Percentiles rank a stretch among this genome's conserved stretches.
phyloP scores from a whole-genome alignment of 345 rosid genomes.

The Atalantia buxifolia region DNA sequence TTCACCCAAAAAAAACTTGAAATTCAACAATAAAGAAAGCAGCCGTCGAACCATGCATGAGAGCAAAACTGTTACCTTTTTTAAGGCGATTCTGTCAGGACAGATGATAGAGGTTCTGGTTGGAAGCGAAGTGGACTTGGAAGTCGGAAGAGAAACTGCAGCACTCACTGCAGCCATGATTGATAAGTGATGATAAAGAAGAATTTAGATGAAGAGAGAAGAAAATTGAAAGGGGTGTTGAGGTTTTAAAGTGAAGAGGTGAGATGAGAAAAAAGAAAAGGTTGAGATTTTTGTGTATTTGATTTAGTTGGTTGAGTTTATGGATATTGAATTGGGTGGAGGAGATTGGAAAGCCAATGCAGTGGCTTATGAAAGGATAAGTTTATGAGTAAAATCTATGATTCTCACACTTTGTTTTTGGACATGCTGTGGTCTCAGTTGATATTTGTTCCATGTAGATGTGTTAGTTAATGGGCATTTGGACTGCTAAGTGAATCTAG shows the following conservation, averaged over 20 bases:
- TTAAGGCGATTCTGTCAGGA: slow-evolving; percentile 64
- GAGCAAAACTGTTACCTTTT: slow-evolving; percentile 40
- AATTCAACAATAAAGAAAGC: background rate
- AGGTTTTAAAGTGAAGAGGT: background rate
- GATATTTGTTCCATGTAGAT: background rate
- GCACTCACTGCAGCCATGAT: slow-evolving; percentile 83
- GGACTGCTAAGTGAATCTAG: background rate
- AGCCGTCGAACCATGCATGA: background rate
- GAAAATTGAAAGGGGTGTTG: slow-evolving; percentile 2
- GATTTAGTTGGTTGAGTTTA: background rate
- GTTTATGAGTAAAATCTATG: slow-evolving; percentile 33
- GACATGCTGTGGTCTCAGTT: background rate
- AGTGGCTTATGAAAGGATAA: slow-evolving; percentile 55
- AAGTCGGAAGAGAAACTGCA: slow-evolving; percentile 80
- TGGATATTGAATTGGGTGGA: slow-evolving; percentile 55
- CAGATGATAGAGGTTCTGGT: slow-evolving; percentile 53
- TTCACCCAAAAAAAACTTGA: background rate
- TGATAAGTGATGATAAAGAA: slow-evolving; percentile 6
- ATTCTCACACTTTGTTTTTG: slow-evolving; percentile 18
- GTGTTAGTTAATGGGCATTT: background rate
- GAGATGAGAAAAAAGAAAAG: background rate
- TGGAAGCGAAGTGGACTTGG: slow-evolving; percentile 64
- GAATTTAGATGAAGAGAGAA: slow-evolving; percentile 1
- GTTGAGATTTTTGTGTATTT: slow-evolving; percentile 4
- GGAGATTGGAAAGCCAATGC: slow-evolving; percentile 43